phyloP scores from a whole-genome alignment of 2,329 filamentous ascomycete species.

The Arachnopeziza araneosa region DNA sequence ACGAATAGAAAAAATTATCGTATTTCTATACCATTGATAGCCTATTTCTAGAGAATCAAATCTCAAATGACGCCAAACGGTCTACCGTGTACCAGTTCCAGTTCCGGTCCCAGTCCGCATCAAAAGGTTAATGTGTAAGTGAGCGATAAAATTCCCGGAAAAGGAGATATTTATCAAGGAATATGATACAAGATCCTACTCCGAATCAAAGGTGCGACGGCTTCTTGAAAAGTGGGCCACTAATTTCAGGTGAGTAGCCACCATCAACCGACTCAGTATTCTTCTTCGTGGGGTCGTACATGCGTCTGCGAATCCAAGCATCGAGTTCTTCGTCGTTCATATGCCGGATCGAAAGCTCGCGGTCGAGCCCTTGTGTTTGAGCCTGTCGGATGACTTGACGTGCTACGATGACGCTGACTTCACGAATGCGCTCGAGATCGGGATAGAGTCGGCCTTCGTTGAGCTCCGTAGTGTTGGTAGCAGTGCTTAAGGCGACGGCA shows the following conservation, averaged over 20 bases:
- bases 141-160: too few species aligned
- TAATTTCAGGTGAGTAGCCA: background rate
- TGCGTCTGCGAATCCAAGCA: slow-evolving; percentile 67
- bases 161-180: too few species aligned
- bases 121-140: too few species aligned
- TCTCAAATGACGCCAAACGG: too few species aligned
- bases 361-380: slow-evolving; percentile 60
- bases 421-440: slow-evolving; percentile 66
- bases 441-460: slow-evolving; percentile 63
- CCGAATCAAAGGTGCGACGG: background rate
- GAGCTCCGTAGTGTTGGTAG: slow-evolving; percentile 54
- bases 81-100: too few species aligned
- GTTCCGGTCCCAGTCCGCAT: too few species aligned
- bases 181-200: too few species aligned
- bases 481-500: slow-evolving; percentile 66
- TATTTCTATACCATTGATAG: too few species aligned
- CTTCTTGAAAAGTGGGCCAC: background rate
- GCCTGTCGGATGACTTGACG: slow-evolving; percentile 68
- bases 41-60: too few species aligned
- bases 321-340: slow-evolving; percentile 45
- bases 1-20: too few species aligned
- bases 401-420: slow-evolving; percentile 73
- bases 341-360: slow-evolving; percentile 50
- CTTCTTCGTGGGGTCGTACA: slow-evolving; percentile 57
- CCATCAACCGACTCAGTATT: background rate